Evolutionary conservation across 2,329 filamentous ascomycete genomes (phyloP).

Genomic region (Fusarium irregulare): DNA sequence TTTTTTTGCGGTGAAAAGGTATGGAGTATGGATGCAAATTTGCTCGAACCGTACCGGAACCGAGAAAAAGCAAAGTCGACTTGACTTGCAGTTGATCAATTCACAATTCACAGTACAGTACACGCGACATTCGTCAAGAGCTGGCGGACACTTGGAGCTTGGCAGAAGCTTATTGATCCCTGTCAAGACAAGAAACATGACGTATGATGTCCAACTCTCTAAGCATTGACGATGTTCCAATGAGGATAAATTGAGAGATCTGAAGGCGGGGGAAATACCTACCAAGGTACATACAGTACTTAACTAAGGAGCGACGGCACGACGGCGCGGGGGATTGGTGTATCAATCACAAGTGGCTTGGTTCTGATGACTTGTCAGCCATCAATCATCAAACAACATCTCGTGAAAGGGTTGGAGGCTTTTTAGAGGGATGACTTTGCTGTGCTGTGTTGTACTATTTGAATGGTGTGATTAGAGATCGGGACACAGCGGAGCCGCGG

Average conservation of each 20-base stretch:
- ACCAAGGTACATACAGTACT: no score
- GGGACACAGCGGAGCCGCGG: slow-evolving; percentile 20
- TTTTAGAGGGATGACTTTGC: background rate
- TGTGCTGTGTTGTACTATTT: background rate
- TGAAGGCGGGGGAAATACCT: background rate
- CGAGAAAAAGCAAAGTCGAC: background rate
- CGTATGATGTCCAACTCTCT: slow-evolving; percentile 14
- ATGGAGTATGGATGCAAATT: background rate
- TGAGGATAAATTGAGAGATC: slow-evolving; percentile 6
- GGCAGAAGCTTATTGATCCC: slow-evolving; percentile 29
- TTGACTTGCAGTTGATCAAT: background rate
- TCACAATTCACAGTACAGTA: background rate
- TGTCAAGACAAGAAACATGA: slow-evolving; percentile 26
- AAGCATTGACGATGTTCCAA: background rate
- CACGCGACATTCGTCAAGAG: background rate
- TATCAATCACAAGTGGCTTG: slow-evolving; percentile 12
- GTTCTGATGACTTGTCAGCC: background rate
- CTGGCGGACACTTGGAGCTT: slow-evolving; percentile 26
- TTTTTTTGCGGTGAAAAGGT: slow-evolving; percentile 32
- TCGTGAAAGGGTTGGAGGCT: background rate
- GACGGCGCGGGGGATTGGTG: slow-evolving; percentile 12
- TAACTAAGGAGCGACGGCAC: slow-evolving; percentile 22
- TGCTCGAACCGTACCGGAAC: background rate
- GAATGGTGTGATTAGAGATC: slow-evolving; percentile 8
- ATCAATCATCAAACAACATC: background rate